These are phyloP conservation scores for Candida dajiaensis DNA, from an alignment of 805 yeast genomes.

Conservation along the genomic window DNA sequence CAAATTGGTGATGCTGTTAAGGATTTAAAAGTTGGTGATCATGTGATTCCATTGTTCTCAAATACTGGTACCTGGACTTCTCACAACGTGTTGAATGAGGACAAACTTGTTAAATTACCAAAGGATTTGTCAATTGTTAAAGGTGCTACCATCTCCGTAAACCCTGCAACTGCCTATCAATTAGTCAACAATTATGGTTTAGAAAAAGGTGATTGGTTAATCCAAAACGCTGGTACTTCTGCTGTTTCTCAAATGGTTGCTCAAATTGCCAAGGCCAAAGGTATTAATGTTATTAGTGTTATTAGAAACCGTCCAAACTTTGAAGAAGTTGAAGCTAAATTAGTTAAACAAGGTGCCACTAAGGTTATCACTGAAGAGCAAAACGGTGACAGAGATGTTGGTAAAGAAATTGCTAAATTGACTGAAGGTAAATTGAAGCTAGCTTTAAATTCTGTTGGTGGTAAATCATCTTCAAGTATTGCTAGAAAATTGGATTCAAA, in stretches of 20 bases:
- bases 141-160: constrained; percentile 88
- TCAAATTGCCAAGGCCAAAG: constrained; percentile 76
- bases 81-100: constrained; percentile 50
- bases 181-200: constrained; percentile 63
- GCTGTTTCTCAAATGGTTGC: constrained; percentile 91
- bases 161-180: constrained; percentile 89
- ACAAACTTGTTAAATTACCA: constrained; percentile 49
- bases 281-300: constrained; percentile 78
- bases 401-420: constrained; percentile 50
- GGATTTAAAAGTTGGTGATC: constrained; percentile 62
- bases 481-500: constrained; percentile 74
- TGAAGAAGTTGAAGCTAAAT: constrained; percentile 49
- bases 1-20: constrained; percentile 53
- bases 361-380: constrained; percentile 84
- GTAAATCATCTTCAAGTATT: constrained; percentile 72
- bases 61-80: constrained; percentile 95
- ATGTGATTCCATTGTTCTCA: constrained; percentile 75
- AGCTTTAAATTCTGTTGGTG: constrained; percentile 93
- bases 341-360: constrained; percentile 72
- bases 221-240: constrained; percentile 95
- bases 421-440: constrained; percentile 53
- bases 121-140: constrained; percentile 45
- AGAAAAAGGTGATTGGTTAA: constrained; percentile 67
- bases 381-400: constrained; percentile 62
- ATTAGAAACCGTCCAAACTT: constrained; percentile 82